phyloP scores from a whole-genome alignment of 2,329 filamentous ascomycete genomes.

The Pezicula carpinea region DNA sequence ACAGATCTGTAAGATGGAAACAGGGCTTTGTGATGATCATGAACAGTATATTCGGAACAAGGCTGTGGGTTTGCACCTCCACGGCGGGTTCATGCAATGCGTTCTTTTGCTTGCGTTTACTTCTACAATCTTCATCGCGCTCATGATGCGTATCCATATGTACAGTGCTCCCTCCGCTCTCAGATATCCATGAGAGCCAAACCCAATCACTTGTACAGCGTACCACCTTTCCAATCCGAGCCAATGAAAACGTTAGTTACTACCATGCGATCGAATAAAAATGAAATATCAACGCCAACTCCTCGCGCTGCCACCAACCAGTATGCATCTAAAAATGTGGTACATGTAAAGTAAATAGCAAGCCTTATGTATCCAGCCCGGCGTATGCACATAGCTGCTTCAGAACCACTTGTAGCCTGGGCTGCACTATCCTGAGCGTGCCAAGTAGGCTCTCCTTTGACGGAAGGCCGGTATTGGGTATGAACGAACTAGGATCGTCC shows the following conservation, averaged over 20 bases:
- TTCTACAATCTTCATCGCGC: no score
- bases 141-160: slow-evolving; percentile 14
- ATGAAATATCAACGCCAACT: slow-evolving; percentile 22
- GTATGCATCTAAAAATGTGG: slow-evolving; percentile 27
- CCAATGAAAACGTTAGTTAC: slow-evolving; percentile 3
- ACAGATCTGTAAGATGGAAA: no score
- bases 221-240: slow-evolving; percentile 1
- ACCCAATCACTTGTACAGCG: slow-evolving; percentile 5
- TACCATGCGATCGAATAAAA: slow-evolving; percentile 18
- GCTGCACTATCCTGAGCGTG: slow-evolving; percentile 59
- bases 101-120: background rate
- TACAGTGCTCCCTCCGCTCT: slow-evolving; percentile 17
- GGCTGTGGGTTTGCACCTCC: no score
- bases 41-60: no score
- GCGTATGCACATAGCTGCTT: slow-evolving; percentile 65
- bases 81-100: no score
- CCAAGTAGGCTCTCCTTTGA: slow-evolving; percentile 63
- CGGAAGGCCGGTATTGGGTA: slow-evolving; percentile 60
- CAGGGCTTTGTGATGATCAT: no score
- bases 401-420: slow-evolving; percentile 60
- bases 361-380: slow-evolving; percentile 38
- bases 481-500: slow-evolving; percentile 41
- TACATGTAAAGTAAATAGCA: slow-evolving; percentile 23
- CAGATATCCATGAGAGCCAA: slow-evolving; percentile 12
- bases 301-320: slow-evolving; percentile 22